Evolutionary conservation across 2,329 filamentous ascomycete species (phyloP).

Genomic region (Penicillium digitatum): DNA sequence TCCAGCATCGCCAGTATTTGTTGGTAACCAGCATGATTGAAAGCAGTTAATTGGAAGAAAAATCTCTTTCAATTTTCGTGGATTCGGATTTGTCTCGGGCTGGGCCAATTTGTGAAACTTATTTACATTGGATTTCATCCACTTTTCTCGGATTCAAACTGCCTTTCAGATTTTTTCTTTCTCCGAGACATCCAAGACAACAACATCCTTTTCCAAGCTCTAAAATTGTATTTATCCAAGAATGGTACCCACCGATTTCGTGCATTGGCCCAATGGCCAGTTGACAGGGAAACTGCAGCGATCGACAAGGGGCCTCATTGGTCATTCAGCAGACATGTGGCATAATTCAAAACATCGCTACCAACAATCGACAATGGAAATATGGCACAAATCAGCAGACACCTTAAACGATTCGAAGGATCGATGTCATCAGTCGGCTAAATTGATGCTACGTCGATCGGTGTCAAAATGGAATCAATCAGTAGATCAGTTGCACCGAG

Average conservation of each 20-base stretch:
- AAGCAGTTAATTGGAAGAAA: background rate
- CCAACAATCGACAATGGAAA: conserved; percentile 13
- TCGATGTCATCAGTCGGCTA: conserved; percentile 12
- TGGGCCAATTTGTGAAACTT: background rate
- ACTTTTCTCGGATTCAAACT: background rate
- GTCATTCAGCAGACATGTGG: conserved; percentile 10
- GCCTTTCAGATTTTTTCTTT: background rate
- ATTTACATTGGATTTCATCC: background rate
- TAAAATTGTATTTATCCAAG: background rate
- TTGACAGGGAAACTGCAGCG: conserved; percentile 12
- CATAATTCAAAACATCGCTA: conserved; percentile 11
- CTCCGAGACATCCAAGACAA: background rate
- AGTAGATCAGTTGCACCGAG: conserved; percentile 7
- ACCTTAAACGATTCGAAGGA: conserved; percentile 8
- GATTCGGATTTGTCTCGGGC: background rate
- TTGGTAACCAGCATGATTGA: background rate
- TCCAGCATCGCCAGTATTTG: background rate
- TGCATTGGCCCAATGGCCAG: conserved; percentile 2
- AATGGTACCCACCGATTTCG: conserved; percentile 7
- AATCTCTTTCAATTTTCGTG: background rate
- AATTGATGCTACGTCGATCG: conserved; percentile 5
- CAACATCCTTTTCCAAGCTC: background rate
- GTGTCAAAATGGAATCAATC: conserved; percentile 12
- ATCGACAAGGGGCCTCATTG: conserved; percentile 12
- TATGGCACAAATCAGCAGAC: conserved; percentile 14